A percentile compares a stretch with the other conserved stretches of the same genome.
These are phyloP conservation scores for Gymnopilus dilepis DNA, from an alignment of 768 basidiomycete genomes.

Conservation along the genomic window DNA sequence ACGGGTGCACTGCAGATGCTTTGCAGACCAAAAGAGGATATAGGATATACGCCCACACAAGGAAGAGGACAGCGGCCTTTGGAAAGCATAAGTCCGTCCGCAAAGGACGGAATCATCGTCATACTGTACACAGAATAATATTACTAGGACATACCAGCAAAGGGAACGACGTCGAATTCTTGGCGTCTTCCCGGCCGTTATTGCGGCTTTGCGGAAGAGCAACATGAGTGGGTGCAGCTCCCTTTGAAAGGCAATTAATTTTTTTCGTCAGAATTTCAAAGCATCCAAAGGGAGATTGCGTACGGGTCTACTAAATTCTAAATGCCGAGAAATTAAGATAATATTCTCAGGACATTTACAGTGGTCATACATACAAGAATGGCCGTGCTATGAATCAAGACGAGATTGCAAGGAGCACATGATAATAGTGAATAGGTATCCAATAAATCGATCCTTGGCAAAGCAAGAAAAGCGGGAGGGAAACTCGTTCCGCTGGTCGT, in stretches of 20 bases:
- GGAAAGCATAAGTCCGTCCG: background rate
- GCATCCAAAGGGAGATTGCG: too few relatives aligned
- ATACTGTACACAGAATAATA: background rate
- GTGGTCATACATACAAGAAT: background rate
- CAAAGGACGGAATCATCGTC: background rate
- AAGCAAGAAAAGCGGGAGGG: background rate
- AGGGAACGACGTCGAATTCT: too few relatives aligned
- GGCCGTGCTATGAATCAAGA: background rate
- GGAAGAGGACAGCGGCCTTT: constrained; percentile 5
- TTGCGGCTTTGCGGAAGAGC: too few relatives aligned
- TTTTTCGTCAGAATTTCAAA: too few relatives aligned
- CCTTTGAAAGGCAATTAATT: background rate
- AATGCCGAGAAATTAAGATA: background rate
- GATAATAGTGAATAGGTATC: background rate
- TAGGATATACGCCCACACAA: constrained; percentile 6
- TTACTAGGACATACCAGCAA: background rate
- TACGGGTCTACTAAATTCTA: too few relatives aligned
- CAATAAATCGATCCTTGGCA: background rate
- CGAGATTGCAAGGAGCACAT: background rate
- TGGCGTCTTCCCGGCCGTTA: too few relatives aligned
- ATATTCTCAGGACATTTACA: background rate
- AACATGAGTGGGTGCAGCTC: background rate
- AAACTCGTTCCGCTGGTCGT: too few relatives aligned
- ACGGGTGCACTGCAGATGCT: background rate
- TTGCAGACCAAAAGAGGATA: constrained; percentile 1